Evolutionary conservation across 106 monocot genomes (phyloP).

Genomic region (Narthecium ossifragum): DNA sequence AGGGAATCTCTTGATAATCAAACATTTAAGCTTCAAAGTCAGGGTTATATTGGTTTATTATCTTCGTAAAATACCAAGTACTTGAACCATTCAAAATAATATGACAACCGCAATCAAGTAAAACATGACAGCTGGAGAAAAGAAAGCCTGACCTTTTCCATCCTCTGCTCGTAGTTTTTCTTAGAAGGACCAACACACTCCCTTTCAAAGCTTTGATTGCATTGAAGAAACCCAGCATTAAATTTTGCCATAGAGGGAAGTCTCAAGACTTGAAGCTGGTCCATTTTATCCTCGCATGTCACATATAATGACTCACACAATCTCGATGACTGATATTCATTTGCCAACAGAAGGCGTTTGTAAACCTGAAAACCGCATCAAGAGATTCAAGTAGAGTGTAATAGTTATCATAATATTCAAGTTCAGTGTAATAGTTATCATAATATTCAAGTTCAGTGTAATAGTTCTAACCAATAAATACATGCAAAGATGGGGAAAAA

Average conservation of each 20-base stretch:
- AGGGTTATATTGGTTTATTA: too few species aligned
- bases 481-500: too few species aligned
- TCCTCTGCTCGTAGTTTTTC: conserved; percentile 53
- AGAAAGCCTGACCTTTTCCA: conserved; percentile 58
- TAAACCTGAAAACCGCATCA: conserved; percentile 57
- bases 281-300: conserved; percentile 94
- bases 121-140: not conserved
- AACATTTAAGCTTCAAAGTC: too few species aligned
- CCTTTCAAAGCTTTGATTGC: conserved; percentile 74
- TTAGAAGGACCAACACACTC: conserved; percentile 90
- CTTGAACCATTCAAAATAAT: not conserved
- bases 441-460: too few species aligned
- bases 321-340: conserved; percentile 91
- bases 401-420: too few species aligned
- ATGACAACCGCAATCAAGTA: not conserved
- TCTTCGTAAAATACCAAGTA: too few species aligned
- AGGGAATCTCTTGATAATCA: too few species aligned
- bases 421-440: too few species aligned
- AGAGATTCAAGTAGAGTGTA: too few species aligned
- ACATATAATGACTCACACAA: conserved; percentile 76
- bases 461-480: too few species aligned
- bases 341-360: conserved; percentile 59
- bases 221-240: conserved; percentile 84
- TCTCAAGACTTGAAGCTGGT: conserved; percentile 81
- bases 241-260: conserved; percentile 99